phyloP scores from a whole-genome alignment of 1,284 basidiomycete species.

The Veloboletus limbatus region DNA sequence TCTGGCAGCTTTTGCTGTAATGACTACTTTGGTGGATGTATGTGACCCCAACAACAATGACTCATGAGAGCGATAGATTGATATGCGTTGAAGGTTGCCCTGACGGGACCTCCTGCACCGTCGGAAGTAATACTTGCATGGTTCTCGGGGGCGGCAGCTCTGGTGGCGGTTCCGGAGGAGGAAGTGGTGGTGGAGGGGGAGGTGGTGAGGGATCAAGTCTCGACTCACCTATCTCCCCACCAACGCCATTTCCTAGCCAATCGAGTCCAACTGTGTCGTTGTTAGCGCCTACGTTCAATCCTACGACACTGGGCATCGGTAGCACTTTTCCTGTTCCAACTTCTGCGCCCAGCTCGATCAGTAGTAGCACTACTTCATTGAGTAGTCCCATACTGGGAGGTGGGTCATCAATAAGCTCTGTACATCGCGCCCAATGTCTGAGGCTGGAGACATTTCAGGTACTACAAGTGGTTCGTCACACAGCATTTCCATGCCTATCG shows the following conservation, averaged over 20 bases:
- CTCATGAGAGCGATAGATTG: background rate
- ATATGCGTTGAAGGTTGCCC: conserved; percentile 18
- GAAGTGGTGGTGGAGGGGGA: conserved; percentile 1
- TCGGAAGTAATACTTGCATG: conserved; percentile 9
- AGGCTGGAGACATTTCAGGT: background rate
- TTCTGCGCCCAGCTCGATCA: background rate
- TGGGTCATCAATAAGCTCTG: conserved; percentile 5
- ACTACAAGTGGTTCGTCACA: conserved; percentile 6
- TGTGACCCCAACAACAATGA: background rate
- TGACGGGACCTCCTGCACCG: conserved; percentile 8
- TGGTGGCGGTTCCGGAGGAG: background rate
- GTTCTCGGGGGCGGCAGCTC: background rate
- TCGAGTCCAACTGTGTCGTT: background rate
- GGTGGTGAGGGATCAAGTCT: background rate
- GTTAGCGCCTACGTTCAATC: background rate
- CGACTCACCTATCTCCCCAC: background rate
- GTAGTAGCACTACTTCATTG: background rate
- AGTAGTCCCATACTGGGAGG: background rate
- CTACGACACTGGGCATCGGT: background rate
- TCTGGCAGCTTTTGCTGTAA: conserved; percentile 15
- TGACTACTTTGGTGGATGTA: conserved; percentile 22
- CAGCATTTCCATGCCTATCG: conserved; percentile 1
- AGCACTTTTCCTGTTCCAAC: background rate
- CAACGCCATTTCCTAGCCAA: background rate
- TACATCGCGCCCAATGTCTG: background rate